Conservation (phyloP, 345 rosid species). For the Camelina sativa region DNA sequence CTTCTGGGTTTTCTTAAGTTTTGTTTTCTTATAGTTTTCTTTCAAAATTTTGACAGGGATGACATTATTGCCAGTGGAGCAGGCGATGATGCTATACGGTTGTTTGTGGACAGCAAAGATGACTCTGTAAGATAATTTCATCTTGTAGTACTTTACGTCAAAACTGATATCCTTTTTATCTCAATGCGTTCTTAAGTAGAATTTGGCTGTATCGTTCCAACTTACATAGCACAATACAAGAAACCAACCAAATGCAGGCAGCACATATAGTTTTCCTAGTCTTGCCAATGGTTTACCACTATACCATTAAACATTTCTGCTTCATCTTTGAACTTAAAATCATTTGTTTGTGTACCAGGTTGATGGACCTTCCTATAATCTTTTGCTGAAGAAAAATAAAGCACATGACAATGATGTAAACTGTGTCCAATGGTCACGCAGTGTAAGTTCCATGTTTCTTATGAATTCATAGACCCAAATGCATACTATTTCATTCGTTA, state of each 20-base stretch:
- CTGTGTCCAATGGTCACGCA: slow-evolving; percentile 77
- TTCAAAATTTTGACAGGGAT: slow-evolving; percentile 54
- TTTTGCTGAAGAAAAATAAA: slow-evolving; percentile 77
- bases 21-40: background rate
- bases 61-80: slow-evolving; percentile 90
- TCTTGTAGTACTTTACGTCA: slow-evolving; percentile 2
- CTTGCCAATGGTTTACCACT: slow-evolving; percentile 15
- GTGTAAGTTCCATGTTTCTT: slow-evolving; percentile 58
- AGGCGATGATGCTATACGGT: slow-evolving; percentile 82
- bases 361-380: slow-evolving; percentile 66
- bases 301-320: background rate
- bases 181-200: slow-evolving; percentile 3
- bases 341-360: slow-evolving; percentile 50
- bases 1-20: slow-evolving; percentile 9
- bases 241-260: background rate
- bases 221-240: background rate
- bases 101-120: slow-evolving; percentile 74
- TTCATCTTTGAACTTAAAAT: slow-evolving; percentile 2
- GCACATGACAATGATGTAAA: slow-evolving; percentile 93
- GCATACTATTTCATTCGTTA: background rate
- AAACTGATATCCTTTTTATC: background rate
- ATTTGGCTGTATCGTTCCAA: slow-evolving; percentile 9
- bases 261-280: background rate
- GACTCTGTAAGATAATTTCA: slow-evolving; percentile 51
- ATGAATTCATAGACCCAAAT: slow-evolving; percentile 21